phyloP scores from a whole-genome alignment of 2,329 filamentous ascomycete genomes.

The Ophiocordyceps camponoti-rufipedis region DNA sequence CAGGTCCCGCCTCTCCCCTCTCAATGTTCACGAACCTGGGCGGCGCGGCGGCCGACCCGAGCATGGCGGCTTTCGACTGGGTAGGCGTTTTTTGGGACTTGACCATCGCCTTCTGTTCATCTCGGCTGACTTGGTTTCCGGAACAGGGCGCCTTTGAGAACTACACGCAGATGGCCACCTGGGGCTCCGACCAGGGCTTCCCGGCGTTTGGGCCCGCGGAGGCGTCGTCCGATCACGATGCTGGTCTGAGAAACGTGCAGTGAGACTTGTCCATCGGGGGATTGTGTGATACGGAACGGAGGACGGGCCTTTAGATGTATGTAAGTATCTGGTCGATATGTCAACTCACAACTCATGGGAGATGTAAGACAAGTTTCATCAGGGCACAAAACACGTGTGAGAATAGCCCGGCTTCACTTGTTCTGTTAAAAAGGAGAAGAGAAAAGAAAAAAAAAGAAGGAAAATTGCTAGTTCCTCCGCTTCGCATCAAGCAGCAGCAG shows the following conservation, averaged over 20 bases:
- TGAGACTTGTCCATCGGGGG: neutral
- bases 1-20: conserved; percentile 23
- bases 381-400: too few relatives aligned
- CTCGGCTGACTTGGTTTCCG: conserved; percentile 7
- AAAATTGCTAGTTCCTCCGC: too few relatives aligned
- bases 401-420: too few relatives aligned
- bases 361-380: too few relatives aligned
- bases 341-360: neutral
- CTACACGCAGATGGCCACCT: conserved; percentile 33
- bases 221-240: conserved; percentile 9
- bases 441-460: too few relatives aligned
- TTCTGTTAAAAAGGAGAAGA: too few relatives aligned
- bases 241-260: conserved; percentile 7
- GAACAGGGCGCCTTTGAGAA: conserved; percentile 35
- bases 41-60: conserved; percentile 21
- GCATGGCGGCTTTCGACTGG: conserved; percentile 35
- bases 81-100: conserved; percentile 19
- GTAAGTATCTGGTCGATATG: neutral
- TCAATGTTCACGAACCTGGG: conserved; percentile 32
- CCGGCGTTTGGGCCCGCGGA: conserved; percentile 24
- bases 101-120: neutral
- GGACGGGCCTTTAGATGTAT: neutral
- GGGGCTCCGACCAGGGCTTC: conserved; percentile 32
- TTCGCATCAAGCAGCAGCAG: too few relatives aligned
- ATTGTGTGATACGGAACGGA: neutral